Evolutionary conservation across 208 protist genomes (phyloP).

Genomic region (Leishmania amazonensis): DNA sequence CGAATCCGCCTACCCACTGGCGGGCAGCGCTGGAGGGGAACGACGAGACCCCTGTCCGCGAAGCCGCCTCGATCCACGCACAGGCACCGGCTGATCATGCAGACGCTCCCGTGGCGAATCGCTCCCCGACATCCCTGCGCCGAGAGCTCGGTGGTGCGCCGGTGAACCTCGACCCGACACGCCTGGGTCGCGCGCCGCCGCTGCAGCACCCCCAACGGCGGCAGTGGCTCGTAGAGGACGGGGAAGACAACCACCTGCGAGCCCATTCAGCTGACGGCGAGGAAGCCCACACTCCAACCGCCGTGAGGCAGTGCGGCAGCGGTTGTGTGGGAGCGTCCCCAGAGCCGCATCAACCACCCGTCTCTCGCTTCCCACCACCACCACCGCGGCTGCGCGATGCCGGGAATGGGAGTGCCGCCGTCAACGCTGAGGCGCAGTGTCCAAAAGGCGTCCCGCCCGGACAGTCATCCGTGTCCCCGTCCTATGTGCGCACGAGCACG

Average conservation of each 20-base stretch:
- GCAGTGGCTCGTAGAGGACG: neutral
- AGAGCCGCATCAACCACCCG: conserved; percentile 9
- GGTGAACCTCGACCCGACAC: neutral
- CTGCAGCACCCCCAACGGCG: neutral
- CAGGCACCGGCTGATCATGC: neutral
- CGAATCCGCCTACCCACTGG: neutral
- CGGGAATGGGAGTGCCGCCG: neutral
- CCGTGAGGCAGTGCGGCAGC: neutral
- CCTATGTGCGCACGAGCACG: conserved; percentile 16
- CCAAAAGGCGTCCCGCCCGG: neutral
- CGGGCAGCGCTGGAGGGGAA: neutral
- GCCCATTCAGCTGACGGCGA: neutral
- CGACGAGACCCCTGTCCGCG: too few species aligned
- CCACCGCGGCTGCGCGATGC: neutral
- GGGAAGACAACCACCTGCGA: neutral
- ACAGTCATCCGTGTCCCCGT: neutral
- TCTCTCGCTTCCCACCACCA: neutral
- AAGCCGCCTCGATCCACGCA: neutral
- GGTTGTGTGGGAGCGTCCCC: conserved; percentile 9
- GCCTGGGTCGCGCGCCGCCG: neutral
- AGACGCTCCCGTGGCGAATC: neutral
- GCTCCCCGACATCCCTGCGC: neutral
- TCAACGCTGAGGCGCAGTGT: neutral
- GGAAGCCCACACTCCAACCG: neutral
- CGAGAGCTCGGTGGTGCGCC: neutral